Conservation (phyloP, 441 rosid species). For the Bocquillonia castaneifolia region DNA sequence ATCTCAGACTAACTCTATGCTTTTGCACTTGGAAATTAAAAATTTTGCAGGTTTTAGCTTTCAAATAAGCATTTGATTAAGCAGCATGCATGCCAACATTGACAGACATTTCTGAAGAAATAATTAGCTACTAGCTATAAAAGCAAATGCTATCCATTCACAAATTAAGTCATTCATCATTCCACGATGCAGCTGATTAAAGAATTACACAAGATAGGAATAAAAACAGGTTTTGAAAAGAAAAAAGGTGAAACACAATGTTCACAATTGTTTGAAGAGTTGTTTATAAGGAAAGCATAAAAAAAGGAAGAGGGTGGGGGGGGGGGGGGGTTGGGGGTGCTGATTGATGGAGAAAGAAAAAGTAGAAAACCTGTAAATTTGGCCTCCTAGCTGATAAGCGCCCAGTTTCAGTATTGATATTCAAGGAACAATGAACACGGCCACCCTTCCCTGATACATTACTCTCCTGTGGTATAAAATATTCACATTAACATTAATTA, state of each 20-base stretch:
- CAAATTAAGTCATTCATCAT: neutral
- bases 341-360: no score
- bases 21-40: neutral
- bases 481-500: conserved; percentile 10
- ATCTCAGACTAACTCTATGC: neutral
- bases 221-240: neutral
- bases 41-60: neutral
- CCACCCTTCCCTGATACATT: conserved; percentile 74
- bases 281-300: conserved; percentile 2
- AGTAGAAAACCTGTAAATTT: conserved; percentile 67
- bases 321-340: no score
- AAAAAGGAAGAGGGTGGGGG: neutral
- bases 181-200: neutral
- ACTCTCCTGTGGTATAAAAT: conserved; percentile 48
- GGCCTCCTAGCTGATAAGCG: conserved; percentile 96
- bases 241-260: neutral
- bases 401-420: conserved; percentile 97
- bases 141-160: neutral
- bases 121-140: neutral
- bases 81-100: conserved; percentile 1
- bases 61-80: neutral
- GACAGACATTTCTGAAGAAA: neutral
- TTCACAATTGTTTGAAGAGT: neutral
- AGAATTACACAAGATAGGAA: neutral
- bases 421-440: conserved; percentile 91